These are phyloP conservation scores for Thielaviopsis ethacetica DNA, from an alignment of 2,329 filamentous ascomycete species.

Conservation along the genomic window DNA sequence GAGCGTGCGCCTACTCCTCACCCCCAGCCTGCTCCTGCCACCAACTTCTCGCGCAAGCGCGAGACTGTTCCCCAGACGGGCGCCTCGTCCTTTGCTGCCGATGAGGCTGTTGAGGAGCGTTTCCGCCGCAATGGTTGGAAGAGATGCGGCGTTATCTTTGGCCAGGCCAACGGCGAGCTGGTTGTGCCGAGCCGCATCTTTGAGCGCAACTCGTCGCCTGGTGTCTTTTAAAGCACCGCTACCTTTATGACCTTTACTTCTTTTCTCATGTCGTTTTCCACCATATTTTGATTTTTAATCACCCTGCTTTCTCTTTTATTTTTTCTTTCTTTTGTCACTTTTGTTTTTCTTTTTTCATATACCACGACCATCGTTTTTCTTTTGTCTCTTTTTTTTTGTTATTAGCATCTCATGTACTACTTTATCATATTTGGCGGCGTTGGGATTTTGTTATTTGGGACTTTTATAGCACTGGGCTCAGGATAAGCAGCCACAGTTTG, in stretches of 20 bases:
- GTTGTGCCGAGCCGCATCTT: conserved; percentile 8
- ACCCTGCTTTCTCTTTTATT: not conserved
- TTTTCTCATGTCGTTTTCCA: not conserved
- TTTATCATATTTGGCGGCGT: not conserved
- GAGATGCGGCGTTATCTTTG: conserved; percentile 16
- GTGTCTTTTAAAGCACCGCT: conserved; percentile 5
- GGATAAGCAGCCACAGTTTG: no score
- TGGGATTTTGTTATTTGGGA: not conserved
- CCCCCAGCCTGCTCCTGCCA: conserved; percentile 7
- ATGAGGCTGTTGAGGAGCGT: conserved; percentile 14
- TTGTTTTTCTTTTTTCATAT: conserved; percentile 8
- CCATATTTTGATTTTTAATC: not conserved
- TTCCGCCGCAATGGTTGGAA: conserved; percentile 17
- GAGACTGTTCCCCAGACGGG: conserved; percentile 4
- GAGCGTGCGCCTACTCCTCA: conserved; percentile 7
- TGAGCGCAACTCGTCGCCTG: conserved; percentile 13
- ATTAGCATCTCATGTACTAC: conserved; percentile 3
- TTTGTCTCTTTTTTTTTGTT: not conserved
- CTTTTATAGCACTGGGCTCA: no score
- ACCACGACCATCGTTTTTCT: conserved; percentile 8
- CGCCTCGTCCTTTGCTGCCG: conserved; percentile 11
- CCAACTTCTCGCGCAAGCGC: conserved; percentile 16
- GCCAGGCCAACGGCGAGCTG: conserved; percentile 8
- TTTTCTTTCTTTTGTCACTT: not conserved
- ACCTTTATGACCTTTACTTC: not conserved